phyloP scores from a whole-genome alignment of 768 basidiomycete genomes.

The Phaeolepiota aurea region DNA sequence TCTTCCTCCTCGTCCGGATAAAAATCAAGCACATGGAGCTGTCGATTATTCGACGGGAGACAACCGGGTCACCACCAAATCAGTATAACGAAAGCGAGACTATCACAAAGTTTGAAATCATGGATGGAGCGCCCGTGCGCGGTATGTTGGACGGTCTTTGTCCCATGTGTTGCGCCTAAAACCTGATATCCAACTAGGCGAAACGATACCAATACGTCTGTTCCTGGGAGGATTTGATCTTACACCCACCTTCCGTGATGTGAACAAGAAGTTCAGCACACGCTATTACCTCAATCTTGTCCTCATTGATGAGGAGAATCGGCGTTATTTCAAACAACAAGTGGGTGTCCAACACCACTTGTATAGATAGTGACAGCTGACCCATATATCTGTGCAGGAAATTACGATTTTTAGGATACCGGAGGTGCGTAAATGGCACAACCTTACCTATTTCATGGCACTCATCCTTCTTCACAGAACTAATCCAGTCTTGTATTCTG shows the following conservation, averaged over 20 bases:
- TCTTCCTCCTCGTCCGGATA: constrained; percentile 96
- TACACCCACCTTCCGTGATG: constrained; percentile 96
- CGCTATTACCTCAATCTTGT: constrained; percentile 97
- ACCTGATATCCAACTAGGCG: constrained; percentile 43
- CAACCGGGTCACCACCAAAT: constrained; percentile 95
- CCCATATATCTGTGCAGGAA: constrained; percentile 37
- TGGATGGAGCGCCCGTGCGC: constrained; percentile 97
- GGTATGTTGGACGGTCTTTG: constrained; percentile 33
- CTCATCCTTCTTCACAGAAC: constrained; percentile 3
- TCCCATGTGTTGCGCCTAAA: not conserved
- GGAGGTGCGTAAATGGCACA: constrained; percentile 40
- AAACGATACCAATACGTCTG: constrained; percentile 95
- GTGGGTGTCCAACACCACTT: constrained; percentile 23
- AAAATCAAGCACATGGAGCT: constrained; percentile 99
- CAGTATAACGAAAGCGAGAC: constrained; percentile 99
- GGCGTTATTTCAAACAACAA: constrained; percentile 97
- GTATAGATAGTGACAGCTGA: not conserved
- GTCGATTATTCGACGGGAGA: constrained; percentile 95
- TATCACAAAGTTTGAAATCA: constrained; percentile 98
- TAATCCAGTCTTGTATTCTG: constrained; percentile 5
- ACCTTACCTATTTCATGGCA: not conserved
- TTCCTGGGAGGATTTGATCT: constrained; percentile 98
- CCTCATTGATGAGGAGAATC: constrained; percentile 95
- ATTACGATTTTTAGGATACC: constrained; percentile 90
- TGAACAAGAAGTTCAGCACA: constrained; percentile 98